phyloP scores from a whole-genome alignment of 257 asterid species.

The Prunella vulgaris region DNA sequence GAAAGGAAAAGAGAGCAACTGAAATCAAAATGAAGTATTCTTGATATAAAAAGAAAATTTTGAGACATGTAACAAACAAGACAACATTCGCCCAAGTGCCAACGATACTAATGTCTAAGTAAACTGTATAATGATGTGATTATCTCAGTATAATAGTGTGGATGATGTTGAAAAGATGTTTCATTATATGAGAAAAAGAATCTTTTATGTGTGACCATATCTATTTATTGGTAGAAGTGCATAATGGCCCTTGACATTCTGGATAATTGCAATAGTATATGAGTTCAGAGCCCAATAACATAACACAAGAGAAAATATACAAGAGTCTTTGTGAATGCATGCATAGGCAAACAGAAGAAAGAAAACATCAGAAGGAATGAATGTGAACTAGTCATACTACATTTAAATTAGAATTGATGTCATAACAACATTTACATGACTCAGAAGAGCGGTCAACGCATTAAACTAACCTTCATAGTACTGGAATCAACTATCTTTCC shows the following conservation, averaged over 20 bases:
- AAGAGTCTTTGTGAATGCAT: background rate
- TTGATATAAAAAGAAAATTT: background rate
- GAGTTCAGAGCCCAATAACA: background rate
- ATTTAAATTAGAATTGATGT: background rate
- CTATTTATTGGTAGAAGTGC: background rate
- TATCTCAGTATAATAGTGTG: conserved; percentile 1
- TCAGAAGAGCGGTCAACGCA: conserved; percentile 7
- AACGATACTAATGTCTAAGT: background rate
- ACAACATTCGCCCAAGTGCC: background rate
- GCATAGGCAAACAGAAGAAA: background rate
- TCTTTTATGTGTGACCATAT: background rate
- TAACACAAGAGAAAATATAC: background rate
- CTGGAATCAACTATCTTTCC: conserved; percentile 36
- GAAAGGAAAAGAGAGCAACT: conserved; percentile 14
- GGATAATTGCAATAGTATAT: background rate
- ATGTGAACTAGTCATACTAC: background rate
- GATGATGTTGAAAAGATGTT: background rate
- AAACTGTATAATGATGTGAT: background rate
- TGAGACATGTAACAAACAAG: background rate
- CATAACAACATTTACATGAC: conserved; percentile 10
- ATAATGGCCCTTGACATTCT: conserved; percentile 10
- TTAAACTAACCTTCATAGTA: conserved; percentile 42
- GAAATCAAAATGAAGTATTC: too few relatives aligned
- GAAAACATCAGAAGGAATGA: background rate
- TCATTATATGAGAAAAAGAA: background rate